These are phyloP conservation scores for Diaporthe sp. DNA, from an alignment of 2,329 filamentous ascomycete genomes.

Conservation along the genomic window DNA sequence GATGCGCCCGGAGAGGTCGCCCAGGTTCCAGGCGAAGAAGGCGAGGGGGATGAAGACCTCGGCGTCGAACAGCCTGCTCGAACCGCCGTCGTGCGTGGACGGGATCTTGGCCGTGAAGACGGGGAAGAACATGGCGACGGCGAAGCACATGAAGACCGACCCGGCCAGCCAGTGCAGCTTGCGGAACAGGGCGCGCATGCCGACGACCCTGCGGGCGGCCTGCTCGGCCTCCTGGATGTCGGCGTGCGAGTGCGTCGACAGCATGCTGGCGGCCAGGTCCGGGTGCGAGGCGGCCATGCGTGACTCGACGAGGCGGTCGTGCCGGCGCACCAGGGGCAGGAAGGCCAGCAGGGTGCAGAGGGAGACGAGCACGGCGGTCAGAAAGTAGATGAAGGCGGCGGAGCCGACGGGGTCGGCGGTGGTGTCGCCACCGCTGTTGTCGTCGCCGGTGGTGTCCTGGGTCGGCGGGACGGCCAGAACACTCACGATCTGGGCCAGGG, in stretches of 20 bases:
- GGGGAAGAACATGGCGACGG: constrained; percentile 90
- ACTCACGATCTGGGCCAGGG: constrained; percentile 86
- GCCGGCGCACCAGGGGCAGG: constrained; percentile 76
- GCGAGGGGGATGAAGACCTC: constrained; percentile 88
- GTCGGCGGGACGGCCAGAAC: constrained; percentile 76
- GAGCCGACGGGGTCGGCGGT: constrained; percentile 60
- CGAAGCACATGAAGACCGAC: constrained; percentile 86
- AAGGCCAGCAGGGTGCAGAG: constrained; percentile 79
- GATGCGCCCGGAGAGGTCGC: constrained; percentile 85
- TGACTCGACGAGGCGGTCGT: constrained; percentile 65
- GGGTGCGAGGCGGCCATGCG: constrained; percentile 56
- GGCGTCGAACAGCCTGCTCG: constrained; percentile 73
- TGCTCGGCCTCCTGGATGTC: constrained; percentile 68
- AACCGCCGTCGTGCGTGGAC: constrained; percentile 52
- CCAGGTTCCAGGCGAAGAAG: constrained; percentile 94
- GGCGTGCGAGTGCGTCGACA: constrained; percentile 59
- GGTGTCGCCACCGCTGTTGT: constrained; percentile 33
- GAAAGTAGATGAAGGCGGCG: constrained; percentile 91
- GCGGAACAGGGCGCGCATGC: constrained; percentile 75
- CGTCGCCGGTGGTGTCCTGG: background rate
- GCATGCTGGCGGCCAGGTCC: constrained; percentile 31
- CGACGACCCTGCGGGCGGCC: constrained; percentile 61
- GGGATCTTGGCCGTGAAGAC: constrained; percentile 84
- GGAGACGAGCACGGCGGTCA: constrained; percentile 86
- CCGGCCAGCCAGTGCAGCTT: constrained; percentile 85